Percentiles rank a stretch among this genome's conserved stretches.
Conservation (phyloP, 768 basidiomycete species). For the Tulasnella sp. region DNA sequence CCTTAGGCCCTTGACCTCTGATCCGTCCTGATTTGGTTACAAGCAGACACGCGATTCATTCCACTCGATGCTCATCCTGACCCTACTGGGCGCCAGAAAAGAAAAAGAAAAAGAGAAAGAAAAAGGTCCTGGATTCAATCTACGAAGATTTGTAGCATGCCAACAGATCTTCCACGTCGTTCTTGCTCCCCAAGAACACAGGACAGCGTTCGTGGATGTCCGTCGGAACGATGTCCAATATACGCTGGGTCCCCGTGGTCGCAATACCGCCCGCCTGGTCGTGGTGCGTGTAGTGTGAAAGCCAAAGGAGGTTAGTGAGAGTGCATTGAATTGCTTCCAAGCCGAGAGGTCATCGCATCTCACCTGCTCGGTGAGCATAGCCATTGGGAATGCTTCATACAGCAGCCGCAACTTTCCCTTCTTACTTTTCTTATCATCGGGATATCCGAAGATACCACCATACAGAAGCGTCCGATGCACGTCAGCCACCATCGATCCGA, state of each 20-base stretch:
- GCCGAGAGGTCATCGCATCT: constrained; percentile 19
- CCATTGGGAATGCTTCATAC: constrained; percentile 98
- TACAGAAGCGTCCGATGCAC: constrained; percentile 94
- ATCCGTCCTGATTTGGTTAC: no score
- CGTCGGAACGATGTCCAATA: constrained; percentile 82
- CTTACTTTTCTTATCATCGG: constrained; percentile 96
- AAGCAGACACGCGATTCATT: no score
- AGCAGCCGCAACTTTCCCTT: constrained; percentile 86
- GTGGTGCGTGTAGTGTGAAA: constrained; percentile 11
- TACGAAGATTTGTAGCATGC: constrained; percentile 55
- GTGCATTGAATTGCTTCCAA: neutral
- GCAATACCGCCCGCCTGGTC: constrained; percentile 87
- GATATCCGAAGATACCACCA: constrained; percentile 98
- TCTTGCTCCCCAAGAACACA: constrained; percentile 86
- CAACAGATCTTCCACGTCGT: constrained; percentile 83
- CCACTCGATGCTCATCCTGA: no score
- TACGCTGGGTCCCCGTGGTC: constrained; percentile 87
- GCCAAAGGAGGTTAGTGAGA: no score
- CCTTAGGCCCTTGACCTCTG: no score
- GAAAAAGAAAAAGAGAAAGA: no score
- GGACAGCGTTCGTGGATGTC: constrained; percentile 85
- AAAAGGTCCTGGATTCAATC: neutral
- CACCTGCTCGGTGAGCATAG: constrained; percentile 86
- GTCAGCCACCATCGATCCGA: constrained; percentile 99
- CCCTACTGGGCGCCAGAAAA: no score